phyloP scores from a whole-genome alignment of 1,284 basidiomycete species.

The Neotropicomus parvogracilis region DNA sequence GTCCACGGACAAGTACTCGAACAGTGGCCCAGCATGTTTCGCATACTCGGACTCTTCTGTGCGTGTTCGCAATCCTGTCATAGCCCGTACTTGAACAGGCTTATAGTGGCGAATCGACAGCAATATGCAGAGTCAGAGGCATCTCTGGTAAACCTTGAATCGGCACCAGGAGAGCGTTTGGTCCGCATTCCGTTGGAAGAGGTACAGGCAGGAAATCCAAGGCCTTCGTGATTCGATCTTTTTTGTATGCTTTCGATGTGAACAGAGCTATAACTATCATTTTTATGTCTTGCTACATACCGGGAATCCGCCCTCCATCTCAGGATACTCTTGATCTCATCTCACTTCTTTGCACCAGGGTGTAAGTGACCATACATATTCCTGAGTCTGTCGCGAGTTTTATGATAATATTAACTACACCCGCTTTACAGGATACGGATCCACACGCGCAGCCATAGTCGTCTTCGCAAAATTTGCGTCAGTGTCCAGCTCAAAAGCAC shows the following conservation, averaged over 20 bases:
- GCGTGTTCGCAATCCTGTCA: conserved; percentile 20
- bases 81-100: background rate
- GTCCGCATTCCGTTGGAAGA: conserved; percentile 34
- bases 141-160: background rate
- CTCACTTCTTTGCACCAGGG: too few species aligned
- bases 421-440: too few species aligned
- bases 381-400: too few species aligned
- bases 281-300: too few species aligned
- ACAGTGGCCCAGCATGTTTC: conserved; percentile 80
- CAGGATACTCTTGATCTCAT: too few species aligned
- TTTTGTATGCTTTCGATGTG: conserved; percentile 1
- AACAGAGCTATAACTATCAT: too few species aligned
- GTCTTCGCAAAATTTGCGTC: too few species aligned
- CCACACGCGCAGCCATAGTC: too few species aligned
- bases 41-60: conserved; percentile 67
- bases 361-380: too few species aligned
- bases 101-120: conserved; percentile 29
- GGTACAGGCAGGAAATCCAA: conserved; percentile 21
- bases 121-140: conserved; percentile 15
- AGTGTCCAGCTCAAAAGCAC: too few species aligned
- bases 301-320: too few species aligned
- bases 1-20: conserved; percentile 73
- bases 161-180: conserved; percentile 27
- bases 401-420: too few species aligned
- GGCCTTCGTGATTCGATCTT: conserved; percentile 13